Conservation (phyloP, 495 filamentous ascomycete species). For the Talaromyces thailandensis region DNA sequence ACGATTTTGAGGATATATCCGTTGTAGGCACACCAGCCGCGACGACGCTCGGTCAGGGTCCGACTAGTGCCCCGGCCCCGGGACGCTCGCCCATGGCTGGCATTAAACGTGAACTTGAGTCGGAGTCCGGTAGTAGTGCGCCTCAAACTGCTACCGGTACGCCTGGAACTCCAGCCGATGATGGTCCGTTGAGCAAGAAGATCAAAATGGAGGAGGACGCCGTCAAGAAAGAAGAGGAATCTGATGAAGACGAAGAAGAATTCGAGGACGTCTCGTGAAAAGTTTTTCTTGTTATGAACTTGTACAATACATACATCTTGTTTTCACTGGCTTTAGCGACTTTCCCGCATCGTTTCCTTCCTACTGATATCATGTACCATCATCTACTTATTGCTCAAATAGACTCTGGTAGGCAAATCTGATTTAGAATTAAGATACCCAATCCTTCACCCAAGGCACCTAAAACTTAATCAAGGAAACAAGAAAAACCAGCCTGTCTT, state of each 20-base stretch:
- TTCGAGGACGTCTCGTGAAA: slow-evolving; percentile 38
- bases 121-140: slow-evolving; percentile 30
- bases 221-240: slow-evolving; percentile 31
- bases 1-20: slow-evolving; percentile 5
- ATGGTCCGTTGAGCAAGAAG: slow-evolving; percentile 34
- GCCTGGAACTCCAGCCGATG: slow-evolving; percentile 29
- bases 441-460: background rate
- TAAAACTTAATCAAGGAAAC: background rate
- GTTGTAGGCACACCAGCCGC: slow-evolving; percentile 22
- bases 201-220: slow-evolving; percentile 27
- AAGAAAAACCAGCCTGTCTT: background rate
- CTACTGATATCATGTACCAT: background rate
- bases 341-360: background rate
- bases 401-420: background rate
- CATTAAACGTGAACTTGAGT: slow-evolving; percentile 32
- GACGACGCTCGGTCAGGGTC: slow-evolving; percentile 10
- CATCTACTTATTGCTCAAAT: background rate
- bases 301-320: background rate
- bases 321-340: background rate
- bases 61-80: slow-evolving; percentile 20
- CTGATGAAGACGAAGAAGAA: slow-evolving; percentile 46
- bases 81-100: slow-evolving; percentile 15
- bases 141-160: slow-evolving; percentile 35
- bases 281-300: background rate
- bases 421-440: background rate